A percentile compares a stretch with the other conserved stretches of the same genome.
phyloP scores from a whole-genome alignment of 805 yeast species.

The Cyberlindnera suaveolens region DNA sequence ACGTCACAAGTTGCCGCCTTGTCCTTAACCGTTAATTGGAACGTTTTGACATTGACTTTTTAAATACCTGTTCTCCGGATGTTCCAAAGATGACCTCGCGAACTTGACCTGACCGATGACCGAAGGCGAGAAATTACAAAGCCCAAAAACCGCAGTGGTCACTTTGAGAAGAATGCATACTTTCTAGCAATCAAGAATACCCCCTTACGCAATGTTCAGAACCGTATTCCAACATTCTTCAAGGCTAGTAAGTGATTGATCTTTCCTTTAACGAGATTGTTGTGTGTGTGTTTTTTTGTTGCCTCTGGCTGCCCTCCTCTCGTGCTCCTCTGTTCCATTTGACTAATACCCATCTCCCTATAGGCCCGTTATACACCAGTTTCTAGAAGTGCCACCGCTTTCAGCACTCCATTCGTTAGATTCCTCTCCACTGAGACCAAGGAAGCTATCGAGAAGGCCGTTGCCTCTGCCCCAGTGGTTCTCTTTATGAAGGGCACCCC shows the following conservation, averaged over 20 bases:
- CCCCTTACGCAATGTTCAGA: conserved; percentile 4
- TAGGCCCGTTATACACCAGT: conserved; percentile 5
- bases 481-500: conserved; percentile 99
- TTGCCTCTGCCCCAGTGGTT: conserved; percentile 87
- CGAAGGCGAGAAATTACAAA: too few relatives aligned
- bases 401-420: conserved; percentile 25
- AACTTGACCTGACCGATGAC: too few relatives aligned
- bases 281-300: too few relatives aligned
- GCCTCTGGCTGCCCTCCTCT: neutral
- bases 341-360: neutral
- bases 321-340: neutral
- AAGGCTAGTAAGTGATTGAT: neutral
- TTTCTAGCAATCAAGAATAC: neutral
- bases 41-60: too few relatives aligned
- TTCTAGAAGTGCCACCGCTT: conserved; percentile 8
- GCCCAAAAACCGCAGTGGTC: too few relatives aligned
- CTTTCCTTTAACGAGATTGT: too few relatives aligned
- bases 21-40: too few relatives aligned
- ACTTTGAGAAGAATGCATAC: too few relatives aligned
- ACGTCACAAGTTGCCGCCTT: too few relatives aligned
- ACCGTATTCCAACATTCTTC: neutral
- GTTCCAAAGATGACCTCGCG: too few relatives aligned
- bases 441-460: conserved; percentile 81
- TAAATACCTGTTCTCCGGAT: too few relatives aligned
- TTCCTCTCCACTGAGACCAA: conserved; percentile 71